Conservation (phyloP, 2,329 filamentous ascomycete species). For the Claviceps maximensis region DNA sequence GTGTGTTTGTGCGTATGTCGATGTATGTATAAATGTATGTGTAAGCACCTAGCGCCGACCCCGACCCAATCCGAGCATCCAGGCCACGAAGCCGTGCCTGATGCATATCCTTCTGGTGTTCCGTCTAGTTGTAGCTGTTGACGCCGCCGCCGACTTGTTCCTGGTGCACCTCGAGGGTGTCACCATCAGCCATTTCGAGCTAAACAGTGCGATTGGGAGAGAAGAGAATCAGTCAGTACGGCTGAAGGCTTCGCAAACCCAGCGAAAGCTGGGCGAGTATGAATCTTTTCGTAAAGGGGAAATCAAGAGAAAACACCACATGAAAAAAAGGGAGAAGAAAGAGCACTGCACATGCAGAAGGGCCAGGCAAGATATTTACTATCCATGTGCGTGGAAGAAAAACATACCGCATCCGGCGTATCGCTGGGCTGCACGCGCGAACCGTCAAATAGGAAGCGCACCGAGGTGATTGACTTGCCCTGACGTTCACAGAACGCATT, state of each 20-base stretch:
- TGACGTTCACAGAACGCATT: conserved; percentile 94
- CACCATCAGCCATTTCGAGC: conserved; percentile 95
- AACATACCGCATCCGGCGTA: conserved; percentile 76
- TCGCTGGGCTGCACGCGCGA: conserved; percentile 79
- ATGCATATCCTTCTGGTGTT: not conserved
- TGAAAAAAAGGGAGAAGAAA: not conserved
- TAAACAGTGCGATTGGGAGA: conserved; percentile 21
- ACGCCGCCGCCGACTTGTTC: conserved; percentile 78
- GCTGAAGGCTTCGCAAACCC: not conserved
- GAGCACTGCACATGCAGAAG: not conserved
- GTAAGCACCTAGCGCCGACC: conserved; percentile 5
- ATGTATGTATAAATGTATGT: not conserved
- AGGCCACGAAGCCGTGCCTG: not conserved
- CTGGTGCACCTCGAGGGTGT: conserved; percentile 93
- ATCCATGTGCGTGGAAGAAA: conserved; percentile 12
- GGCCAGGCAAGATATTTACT: not conserved
- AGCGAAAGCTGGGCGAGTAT: no score
- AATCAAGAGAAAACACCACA: not conserved
- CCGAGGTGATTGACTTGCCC: conserved; percentile 71
- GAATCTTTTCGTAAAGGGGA: no score
- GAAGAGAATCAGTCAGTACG: not conserved
- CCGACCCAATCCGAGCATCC: conserved; percentile 1
- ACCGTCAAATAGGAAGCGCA: conserved; percentile 95
- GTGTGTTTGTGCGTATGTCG: not conserved
- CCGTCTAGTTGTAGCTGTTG: conserved; percentile 31